Percentiles rank a stretch among this genome's conserved stretches.
These are phyloP conservation scores for Scheffersomyces illinoinensis DNA, from an alignment of 1,139 yeast genomes.

Conservation along the genomic window DNA sequence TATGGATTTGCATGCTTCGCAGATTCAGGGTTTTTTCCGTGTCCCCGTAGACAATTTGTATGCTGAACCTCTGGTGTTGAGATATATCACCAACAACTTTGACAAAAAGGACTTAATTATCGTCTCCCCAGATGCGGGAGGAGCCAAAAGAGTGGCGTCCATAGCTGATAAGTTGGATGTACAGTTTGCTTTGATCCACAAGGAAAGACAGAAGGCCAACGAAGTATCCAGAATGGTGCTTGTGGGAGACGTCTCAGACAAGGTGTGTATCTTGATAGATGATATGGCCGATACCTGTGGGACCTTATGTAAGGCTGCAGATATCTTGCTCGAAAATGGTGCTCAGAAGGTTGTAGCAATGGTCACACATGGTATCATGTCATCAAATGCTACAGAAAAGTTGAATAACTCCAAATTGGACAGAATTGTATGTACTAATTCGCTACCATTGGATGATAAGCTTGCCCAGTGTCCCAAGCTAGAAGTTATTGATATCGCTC, in stretches of 20 bases:
- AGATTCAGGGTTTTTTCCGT: constrained; percentile 79
- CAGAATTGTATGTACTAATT: constrained; percentile 71
- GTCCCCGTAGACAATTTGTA: constrained; percentile 81
- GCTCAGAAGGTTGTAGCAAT: constrained; percentile 78
- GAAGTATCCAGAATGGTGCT: constrained; percentile 75
- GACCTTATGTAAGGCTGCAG: constrained; percentile 76
- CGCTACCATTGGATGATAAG: constrained; percentile 67
- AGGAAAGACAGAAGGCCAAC: constrained; percentile 78
- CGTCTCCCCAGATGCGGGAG: constrained; percentile 86
- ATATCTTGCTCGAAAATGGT: constrained; percentile 56
- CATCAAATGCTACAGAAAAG: constrained; percentile 67
- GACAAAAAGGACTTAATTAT: constrained; percentile 53
- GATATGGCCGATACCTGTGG: constrained; percentile 91
- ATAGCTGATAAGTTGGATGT: constrained; percentile 75
- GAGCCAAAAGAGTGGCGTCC: constrained; percentile 81
- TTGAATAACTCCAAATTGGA: constrained; percentile 57
- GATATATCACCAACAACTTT: constrained; percentile 61
- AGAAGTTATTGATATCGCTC: constrained; percentile 69
- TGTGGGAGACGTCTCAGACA: constrained; percentile 75
- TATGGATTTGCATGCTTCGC: constrained; percentile 83
- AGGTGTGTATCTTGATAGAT: constrained; percentile 70
- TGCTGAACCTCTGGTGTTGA: constrained; percentile 75
- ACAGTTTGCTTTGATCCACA: constrained; percentile 78
- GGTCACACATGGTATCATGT: constrained; percentile 78
- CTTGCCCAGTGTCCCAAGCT: constrained; percentile 51